Evolutionary conservation across 169 alveolate species (phyloP).

Genomic region (Plasmodium gaboni): DNA sequence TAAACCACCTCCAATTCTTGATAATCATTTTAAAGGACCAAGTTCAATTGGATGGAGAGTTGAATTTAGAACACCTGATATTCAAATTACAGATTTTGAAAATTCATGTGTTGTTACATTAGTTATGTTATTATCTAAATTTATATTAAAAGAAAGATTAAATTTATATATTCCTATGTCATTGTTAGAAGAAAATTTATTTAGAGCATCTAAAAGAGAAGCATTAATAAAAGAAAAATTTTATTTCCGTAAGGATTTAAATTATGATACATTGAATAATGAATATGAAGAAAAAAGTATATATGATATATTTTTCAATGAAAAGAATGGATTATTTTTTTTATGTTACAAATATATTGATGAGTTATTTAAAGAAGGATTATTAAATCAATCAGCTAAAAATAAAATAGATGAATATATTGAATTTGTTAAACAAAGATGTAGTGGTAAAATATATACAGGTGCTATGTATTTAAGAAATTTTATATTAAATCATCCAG

Average conservation of each 20-base stretch:
- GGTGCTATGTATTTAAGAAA: slow-evolving; percentile 92
- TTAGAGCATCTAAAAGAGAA: slow-evolving; percentile 88
- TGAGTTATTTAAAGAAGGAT: slow-evolving; percentile 50
- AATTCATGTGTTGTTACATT: slow-evolving; percentile 91
- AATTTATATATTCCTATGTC: slow-evolving; percentile 95
- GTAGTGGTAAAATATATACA: slow-evolving; percentile 91
- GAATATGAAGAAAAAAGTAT: slow-evolving; percentile 78
- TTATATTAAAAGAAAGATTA: slow-evolving; percentile 85
- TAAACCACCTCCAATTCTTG: slow-evolving; percentile 94
- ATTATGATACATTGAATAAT: slow-evolving; percentile 69
- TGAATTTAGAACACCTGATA: slow-evolving; percentile 96
- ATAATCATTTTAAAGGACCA: slow-evolving; percentile 53
- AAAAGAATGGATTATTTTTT: slow-evolving; percentile 81
- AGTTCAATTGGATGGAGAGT: slow-evolving; percentile 92
- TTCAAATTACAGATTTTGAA: slow-evolving; percentile 95
- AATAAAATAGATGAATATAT: slow-evolving; percentile 78
- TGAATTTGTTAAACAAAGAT: slow-evolving; percentile 84
- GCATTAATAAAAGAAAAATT: slow-evolving; percentile 90
- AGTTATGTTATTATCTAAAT: slow-evolving; percentile 83
- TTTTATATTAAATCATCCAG: slow-evolving; percentile 89
- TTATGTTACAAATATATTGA: slow-evolving; percentile 77
- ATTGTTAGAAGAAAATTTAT: slow-evolving; percentile 92
- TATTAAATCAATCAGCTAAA: slow-evolving; percentile 59
- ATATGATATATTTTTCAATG: slow-evolving; percentile 87
- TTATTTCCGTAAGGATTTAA: slow-evolving; percentile 86